Evolutionary conservation across 345 rosid species (phyloP), one percentile per base, ranked within the genome.

Genomic region (Populus davidiana): DNA sequence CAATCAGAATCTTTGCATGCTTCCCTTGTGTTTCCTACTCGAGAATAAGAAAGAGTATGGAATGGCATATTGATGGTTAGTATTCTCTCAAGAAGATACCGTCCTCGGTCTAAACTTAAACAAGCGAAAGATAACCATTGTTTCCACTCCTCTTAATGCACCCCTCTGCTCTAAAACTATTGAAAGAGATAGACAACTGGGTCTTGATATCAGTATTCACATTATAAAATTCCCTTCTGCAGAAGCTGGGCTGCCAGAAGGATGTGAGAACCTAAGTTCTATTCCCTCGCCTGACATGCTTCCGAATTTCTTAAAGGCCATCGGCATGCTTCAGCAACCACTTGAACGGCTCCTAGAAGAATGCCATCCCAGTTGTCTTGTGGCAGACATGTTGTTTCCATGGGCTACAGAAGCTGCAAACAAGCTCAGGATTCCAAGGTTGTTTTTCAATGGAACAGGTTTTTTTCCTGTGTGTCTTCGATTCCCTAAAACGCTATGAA

Each of bases 361-460:
- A 31, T 27, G n/a, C 41, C 52, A 23, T 8, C 84, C 81, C 1
- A 47, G 69, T 35, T 70, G 78, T 49, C 79, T 81, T 1, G 81
- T 81, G 0, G 81, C 72, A 1, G 81, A 77, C 69, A 23, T 44
- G 27, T 2, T 52, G 29, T 81, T 77, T 70, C 72, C 78, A 4
- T 81, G 78, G 81, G 75, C 78, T 62, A 77, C 75, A 20, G 78
- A 73, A 21, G 62, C 38, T 64, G 81, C 81, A 5, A 4, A 14
- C 38, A 74, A 75, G 39, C 39, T 75, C 11, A 50, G 72, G 9
- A 75, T 67, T 75, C 78, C 78, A 16, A 75, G 73, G 72, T 38
- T 67, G 44, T 33, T 25, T 36, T 75, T 75, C 65, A 31, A 27
- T 5, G 66, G 66, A n/a, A 39, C 39, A 1, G 9, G 78, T 18